Evolutionary conservation across 176 grass and related monocot genomes (phyloP).

Genomic region (Juncus effusus): DNA sequence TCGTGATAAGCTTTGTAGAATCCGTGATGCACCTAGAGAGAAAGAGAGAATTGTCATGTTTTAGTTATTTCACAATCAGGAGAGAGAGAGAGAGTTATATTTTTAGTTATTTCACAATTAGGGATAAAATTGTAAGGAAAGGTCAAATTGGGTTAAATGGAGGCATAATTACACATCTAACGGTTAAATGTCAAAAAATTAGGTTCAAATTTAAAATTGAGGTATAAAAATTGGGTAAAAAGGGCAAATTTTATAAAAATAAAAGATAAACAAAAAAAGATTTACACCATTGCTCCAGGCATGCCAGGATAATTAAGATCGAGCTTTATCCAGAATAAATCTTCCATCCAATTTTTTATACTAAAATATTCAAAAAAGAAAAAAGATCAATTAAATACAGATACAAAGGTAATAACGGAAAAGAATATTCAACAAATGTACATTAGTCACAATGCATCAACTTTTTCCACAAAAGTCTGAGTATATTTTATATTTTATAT

Average conservation of each 20-base stretch:
- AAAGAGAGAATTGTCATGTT: slow-evolving; percentile 9
- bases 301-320: slow-evolving; percentile 93
- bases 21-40: slow-evolving; percentile 70
- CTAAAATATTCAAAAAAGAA: slow-evolving; percentile 30
- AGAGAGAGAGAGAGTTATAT: background rate
- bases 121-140: no score
- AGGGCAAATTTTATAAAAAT: background rate
- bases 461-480: no score
- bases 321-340: slow-evolving; percentile 95
- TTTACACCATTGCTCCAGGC: slow-evolving; percentile 65
- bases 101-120: slow-evolving; percentile 10
- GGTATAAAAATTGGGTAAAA: no score
- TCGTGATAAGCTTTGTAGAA: slow-evolving; percentile 88
- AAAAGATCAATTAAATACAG: slow-evolving; percentile 8
- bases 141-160: background rate
- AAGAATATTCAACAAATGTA: no score
- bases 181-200: background rate
- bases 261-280: background rate
- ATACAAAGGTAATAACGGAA: background rate
- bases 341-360: slow-evolving; percentile 79
- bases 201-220: no score
- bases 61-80: slow-evolving; percentile 3
- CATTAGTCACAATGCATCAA: no score
- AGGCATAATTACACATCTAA: background rate
- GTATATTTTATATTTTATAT: no score